A percentile compares a stretch with the other conserved stretches of the same genome.
Evolutionary conservation across 2,329 filamentous ascomycete species (phyloP).

Genomic region (Ophidiomyces ophidiicola): DNA sequence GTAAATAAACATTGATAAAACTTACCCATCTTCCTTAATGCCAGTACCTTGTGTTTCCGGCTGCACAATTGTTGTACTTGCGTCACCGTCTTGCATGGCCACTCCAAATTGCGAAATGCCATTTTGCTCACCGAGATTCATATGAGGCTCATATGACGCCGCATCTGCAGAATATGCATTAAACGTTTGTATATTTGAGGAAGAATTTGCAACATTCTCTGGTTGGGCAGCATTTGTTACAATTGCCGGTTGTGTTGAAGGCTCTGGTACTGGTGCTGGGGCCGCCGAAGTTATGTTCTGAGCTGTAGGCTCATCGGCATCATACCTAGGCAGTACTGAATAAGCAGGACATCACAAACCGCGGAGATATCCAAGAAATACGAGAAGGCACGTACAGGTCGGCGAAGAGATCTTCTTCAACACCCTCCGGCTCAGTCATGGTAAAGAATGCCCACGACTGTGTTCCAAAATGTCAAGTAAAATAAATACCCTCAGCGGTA

Average conservation of each 20-base stretch:
- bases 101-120: slow-evolving; percentile 21
- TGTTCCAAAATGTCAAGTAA: neutral
- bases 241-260: slow-evolving; percentile 23
- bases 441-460: slow-evolving; percentile 19
- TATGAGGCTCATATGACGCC: neutral
- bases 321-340: slow-evolving; percentile 41
- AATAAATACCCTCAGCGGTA: neutral
- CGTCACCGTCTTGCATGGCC: slow-evolving; percentile 19
- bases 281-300: slow-evolving; percentile 18
- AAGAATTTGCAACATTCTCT: neutral
- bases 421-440: slow-evolving; percentile 71
- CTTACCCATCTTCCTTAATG: slow-evolving; percentile 90
- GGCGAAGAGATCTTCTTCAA: slow-evolving; percentile 90
- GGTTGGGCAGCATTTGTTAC: slow-evolving; percentile 1
- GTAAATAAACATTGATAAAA: slow-evolving; percentile 22
- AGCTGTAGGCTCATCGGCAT: slow-evolving; percentile 51
- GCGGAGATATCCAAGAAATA: neutral
- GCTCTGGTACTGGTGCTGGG: slow-evolving; percentile 30
- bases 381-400: slow-evolving; percentile 58
- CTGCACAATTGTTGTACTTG: slow-evolving; percentile 20
- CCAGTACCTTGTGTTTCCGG: slow-evolving; percentile 30
- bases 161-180: neutral
- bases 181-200: slow-evolving; percentile 1
- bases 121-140: slow-evolving; percentile 13
- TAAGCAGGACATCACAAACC: neutral